These are phyloP conservation scores for Podila minutissima DNA, from an alignment of 192 early-diverging fungal genomes.

Conservation along the genomic window DNA sequence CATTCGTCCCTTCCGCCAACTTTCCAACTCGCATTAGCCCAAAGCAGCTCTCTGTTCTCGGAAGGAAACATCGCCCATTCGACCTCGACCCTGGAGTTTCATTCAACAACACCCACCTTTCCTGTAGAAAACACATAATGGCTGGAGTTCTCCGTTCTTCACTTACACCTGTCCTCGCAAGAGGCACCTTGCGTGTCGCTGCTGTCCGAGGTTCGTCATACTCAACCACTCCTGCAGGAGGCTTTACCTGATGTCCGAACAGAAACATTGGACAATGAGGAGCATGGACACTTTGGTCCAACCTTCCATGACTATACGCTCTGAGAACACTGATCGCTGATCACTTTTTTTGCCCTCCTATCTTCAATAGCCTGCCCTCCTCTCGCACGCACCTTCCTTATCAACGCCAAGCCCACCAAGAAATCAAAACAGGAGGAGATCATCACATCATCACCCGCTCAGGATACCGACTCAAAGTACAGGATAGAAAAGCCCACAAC, in stretches of 20 bases:
- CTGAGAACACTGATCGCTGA: background rate
- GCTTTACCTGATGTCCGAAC: no score
- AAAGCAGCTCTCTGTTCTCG: background rate
- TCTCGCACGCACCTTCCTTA: conserved; percentile 38
- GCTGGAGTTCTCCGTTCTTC: conserved; percentile 44
- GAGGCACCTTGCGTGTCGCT: conserved; percentile 31
- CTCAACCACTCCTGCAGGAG: background rate
- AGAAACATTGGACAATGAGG: no score
- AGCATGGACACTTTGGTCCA: no score
- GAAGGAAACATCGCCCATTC: background rate
- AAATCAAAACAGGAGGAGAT: conserved; percentile 16
- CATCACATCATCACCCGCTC: conserved; percentile 11
- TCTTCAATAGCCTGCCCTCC: conserved; percentile 24
- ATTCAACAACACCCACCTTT: no score
- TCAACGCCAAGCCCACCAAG: conserved; percentile 41
- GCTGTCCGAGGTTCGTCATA: conserved; percentile 29
- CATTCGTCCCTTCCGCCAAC: no score
- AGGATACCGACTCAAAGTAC: conserved; percentile 22
- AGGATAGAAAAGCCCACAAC: conserved; percentile 41
- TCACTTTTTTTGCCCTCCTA: background rate
- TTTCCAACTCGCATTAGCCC: background rate
- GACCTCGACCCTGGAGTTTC: background rate
- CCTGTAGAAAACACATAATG: conserved; percentile 9
- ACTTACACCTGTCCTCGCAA: conserved; percentile 28
- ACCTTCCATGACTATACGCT: no score